Evolutionary conservation across 1,284 basidiomycete species (phyloP).

Genomic region (Somion occarium): DNA sequence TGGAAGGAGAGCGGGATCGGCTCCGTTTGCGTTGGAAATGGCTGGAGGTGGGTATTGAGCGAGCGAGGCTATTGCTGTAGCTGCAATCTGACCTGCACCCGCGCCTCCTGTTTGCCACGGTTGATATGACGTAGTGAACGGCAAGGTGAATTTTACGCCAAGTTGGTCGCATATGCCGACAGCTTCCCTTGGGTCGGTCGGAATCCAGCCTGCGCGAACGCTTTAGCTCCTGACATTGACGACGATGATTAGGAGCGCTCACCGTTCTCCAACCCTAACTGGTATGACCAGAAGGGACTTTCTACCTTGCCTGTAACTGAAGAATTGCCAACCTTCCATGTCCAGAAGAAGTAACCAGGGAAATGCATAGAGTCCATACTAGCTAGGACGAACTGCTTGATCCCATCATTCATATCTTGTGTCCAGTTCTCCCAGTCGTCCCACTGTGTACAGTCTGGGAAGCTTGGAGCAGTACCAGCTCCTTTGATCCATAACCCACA

Average conservation of each 20-base stretch:
- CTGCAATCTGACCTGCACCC: constrained; percentile 55
- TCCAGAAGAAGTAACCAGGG: constrained; percentile 59
- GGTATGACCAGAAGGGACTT: constrained; percentile 46
- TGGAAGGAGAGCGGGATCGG: constrained; percentile 42
- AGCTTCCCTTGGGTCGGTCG: constrained; percentile 65
- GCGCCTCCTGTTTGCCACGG: constrained; percentile 74
- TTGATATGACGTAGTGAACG: constrained; percentile 54
- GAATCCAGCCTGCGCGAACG: constrained; percentile 61
- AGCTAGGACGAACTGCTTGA: constrained; percentile 52
- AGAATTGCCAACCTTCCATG: constrained; percentile 60
- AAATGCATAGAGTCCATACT: constrained; percentile 54
- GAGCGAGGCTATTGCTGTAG: constrained; percentile 43
- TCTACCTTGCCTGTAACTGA: constrained; percentile 32
- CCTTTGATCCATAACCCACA: constrained; percentile 71
- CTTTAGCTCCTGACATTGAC: not conserved
- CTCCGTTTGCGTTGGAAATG: constrained; percentile 40
- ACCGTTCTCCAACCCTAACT: constrained; percentile 48
- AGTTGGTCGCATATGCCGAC: constrained; percentile 57
- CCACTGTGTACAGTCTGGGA: constrained; percentile 52
- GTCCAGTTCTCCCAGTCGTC: constrained; percentile 60
- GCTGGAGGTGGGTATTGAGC: constrained; percentile 51
- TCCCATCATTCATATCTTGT: constrained; percentile 47
- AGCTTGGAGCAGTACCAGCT: constrained; percentile 38
- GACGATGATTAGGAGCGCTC: not conserved
- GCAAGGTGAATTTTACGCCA: constrained; percentile 35